phyloP scores from a whole-genome alignment of 2,329 filamentous ascomycete species.

The Penicillium sp. region DNA sequence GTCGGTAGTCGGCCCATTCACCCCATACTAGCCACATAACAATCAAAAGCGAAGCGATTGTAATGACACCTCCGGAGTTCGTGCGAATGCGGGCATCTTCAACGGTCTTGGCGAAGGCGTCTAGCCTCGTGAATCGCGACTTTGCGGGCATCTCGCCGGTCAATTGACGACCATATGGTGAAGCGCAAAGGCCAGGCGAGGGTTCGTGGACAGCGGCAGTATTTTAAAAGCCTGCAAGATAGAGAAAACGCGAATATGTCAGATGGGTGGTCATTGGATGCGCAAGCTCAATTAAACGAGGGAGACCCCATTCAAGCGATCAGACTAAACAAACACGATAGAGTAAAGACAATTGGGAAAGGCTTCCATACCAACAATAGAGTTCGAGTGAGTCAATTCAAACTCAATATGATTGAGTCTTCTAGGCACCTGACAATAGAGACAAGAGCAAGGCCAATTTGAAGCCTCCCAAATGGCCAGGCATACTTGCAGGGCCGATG shows the following conservation, averaged over 20 bases:
- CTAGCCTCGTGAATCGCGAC: slow-evolving; percentile 91
- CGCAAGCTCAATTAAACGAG: slow-evolving; percentile 10
- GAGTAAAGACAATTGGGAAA: neutral
- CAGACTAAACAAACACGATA: neutral
- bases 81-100: slow-evolving; percentile 96
- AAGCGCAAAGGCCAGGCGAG: slow-evolving; percentile 3
- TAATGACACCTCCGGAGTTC: slow-evolving; percentile 92
- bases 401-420: slow-evolving; percentile 6
- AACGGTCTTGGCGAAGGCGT: slow-evolving; percentile 98
- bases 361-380: neutral
- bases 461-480: neutral
- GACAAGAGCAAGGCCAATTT: slow-evolving; percentile 1
- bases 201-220: slow-evolving; percentile 2
- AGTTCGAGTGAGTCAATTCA: slow-evolving; percentile 8
- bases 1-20: slow-evolving; percentile 93
- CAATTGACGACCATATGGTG: slow-evolving; percentile 30
- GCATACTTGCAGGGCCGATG: slow-evolving; percentile 14
- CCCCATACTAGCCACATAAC: slow-evolving; percentile 88
- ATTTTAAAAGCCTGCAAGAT: slow-evolving; percentile 8
- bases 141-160: slow-evolving; percentile 70
- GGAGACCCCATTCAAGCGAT: neutral
- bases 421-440: slow-evolving; percentile 1
- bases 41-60: slow-evolving; percentile 81
- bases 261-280: slow-evolving; percentile 13
- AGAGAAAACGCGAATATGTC: slow-evolving; percentile 13